Conservation (phyloP, 768 basidiomycete species). For the Leccinum subgranulosum region DNA sequence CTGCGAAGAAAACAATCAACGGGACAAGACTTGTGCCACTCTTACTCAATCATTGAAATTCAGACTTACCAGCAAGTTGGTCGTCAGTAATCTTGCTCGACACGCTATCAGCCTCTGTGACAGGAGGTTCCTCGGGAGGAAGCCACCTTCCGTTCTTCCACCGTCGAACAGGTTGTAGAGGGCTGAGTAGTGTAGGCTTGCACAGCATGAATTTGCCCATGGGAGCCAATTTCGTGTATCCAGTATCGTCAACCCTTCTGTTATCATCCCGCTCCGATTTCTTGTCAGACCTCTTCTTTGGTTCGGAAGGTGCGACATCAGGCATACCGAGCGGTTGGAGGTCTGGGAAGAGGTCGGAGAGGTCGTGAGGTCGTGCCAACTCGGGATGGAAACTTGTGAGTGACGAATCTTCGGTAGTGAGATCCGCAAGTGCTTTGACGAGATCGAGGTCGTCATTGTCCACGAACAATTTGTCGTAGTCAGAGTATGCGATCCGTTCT, state of each 20-base stretch:
- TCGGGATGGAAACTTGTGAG: slow-evolving; percentile 17
- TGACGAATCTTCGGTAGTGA: slow-evolving; percentile 29
- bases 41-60: slow-evolving; percentile 21
- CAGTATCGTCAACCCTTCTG: slow-evolving; percentile 76
- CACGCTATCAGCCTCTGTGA: slow-evolving; percentile 39
- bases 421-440: slow-evolving; percentile 45
- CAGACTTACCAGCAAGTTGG: slow-evolving; percentile 44
- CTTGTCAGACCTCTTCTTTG: slow-evolving; percentile 53
- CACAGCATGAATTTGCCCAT: slow-evolving; percentile 74
- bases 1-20: slow-evolving; percentile 21
- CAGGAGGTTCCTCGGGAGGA: slow-evolving; percentile 54
- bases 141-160: slow-evolving; percentile 65
- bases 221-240: slow-evolving; percentile 72
- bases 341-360: slow-evolving; percentile 81
- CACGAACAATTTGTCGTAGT: slow-evolving; percentile 48
- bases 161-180: slow-evolving; percentile 77
- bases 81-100: slow-evolving; percentile 45
- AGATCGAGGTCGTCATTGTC: slow-evolving; percentile 51
- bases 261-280: slow-evolving; percentile 62
- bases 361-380: slow-evolving; percentile 39
- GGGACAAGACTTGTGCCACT: slow-evolving; percentile 28
- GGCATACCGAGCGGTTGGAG: slow-evolving; percentile 59
- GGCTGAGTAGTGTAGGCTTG: slow-evolving; percentile 81
- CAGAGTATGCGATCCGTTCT: slow-evolving; percentile 49
- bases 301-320: slow-evolving; percentile 38